Evolutionary conservation across 768 basidiomycete genomes (phyloP).

Genomic region (Megacollybia marginata): DNA sequence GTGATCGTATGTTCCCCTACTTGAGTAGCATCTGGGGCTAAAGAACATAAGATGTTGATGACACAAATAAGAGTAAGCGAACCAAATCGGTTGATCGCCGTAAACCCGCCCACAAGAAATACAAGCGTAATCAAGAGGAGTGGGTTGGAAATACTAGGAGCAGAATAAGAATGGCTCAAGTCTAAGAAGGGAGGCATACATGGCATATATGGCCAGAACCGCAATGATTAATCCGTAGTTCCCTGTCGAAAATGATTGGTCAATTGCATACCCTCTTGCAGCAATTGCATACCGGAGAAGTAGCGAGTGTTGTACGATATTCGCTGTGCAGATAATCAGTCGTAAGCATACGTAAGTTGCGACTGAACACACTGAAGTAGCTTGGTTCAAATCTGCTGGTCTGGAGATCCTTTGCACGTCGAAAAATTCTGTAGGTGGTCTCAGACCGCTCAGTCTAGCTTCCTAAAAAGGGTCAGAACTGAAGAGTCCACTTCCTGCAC

Average conservation of each 20-base stretch:
- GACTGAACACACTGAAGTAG: slow-evolving; percentile 52
- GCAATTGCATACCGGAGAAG: slow-evolving; percentile 52
- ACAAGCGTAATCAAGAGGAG: slow-evolving; percentile 73
- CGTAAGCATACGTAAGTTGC: neutral
- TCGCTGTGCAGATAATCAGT: slow-evolving; percentile 38
- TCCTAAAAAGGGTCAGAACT: slow-evolving; percentile 39
- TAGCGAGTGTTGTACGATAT: slow-evolving; percentile 94
- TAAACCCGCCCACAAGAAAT: slow-evolving; percentile 90
- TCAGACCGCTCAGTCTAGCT: slow-evolving; percentile 67
- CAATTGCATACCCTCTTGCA: neutral
- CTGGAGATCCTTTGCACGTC: slow-evolving; percentile 78
- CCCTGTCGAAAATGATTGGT: slow-evolving; percentile 33
- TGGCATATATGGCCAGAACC: slow-evolving; percentile 75
- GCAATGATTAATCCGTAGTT: slow-evolving; percentile 83
- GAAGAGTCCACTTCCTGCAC: slow-evolving; percentile 15
- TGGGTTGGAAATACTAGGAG: slow-evolving; percentile 68
- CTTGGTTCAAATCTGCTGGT: slow-evolving; percentile 74
- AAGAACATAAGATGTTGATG: neutral
- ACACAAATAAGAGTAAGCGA: slow-evolving; percentile 17
- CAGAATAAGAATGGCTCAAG: neutral
- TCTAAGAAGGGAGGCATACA: slow-evolving; percentile 38
- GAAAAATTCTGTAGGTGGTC: slow-evolving; percentile 73
- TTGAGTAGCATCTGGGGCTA: slow-evolving; percentile 81
- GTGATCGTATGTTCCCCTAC: slow-evolving; percentile 77
- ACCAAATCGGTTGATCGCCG: slow-evolving; percentile 87